These are phyloP conservation scores for Aleurites moluccanus DNA, from an alignment of 441 rosid species.

Conservation along the genomic window DNA sequence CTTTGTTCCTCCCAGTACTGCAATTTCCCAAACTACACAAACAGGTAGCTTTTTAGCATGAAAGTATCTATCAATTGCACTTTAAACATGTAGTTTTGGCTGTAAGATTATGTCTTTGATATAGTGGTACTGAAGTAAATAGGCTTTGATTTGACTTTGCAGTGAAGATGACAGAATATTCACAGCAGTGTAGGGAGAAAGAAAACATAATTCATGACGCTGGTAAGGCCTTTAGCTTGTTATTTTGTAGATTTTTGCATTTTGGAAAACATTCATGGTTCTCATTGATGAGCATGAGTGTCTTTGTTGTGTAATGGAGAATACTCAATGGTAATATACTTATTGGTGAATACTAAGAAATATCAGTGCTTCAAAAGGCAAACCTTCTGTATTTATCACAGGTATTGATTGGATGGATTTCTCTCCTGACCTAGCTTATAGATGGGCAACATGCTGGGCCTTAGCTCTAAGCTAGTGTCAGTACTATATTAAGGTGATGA, in stretches of 20 bases:
- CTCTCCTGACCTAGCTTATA: background rate
- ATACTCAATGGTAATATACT: background rate
- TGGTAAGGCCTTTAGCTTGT: constrained; percentile 39
- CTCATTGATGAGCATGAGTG: background rate
- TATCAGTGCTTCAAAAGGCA: background rate
- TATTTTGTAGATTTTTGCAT: constrained; percentile 13
- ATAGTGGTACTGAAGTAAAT: constrained; percentile 10
- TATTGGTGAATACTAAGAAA: background rate
- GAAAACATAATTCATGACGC: constrained; percentile 40
- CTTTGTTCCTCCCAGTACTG: constrained; percentile 38
- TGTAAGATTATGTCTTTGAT: background rate
- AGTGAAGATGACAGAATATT: constrained; percentile 60
- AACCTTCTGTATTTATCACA: background rate
- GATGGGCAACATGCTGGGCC: background rate
- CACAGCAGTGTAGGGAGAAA: constrained; percentile 47
- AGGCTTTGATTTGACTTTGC: constrained; percentile 32
- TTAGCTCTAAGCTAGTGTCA: constrained; percentile 4
- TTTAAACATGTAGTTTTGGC: constrained; percentile 5
- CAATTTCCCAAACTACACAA: constrained; percentile 44
- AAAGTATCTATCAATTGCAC: constrained; percentile 12
- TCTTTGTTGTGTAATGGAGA: background rate
- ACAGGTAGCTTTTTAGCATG: constrained; percentile 49
- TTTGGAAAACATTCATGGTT: background rate
- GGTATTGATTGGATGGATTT: background rate
- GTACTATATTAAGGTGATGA: background rate